phyloP scores from a whole-genome alignment of 257 asterid species.

The Gynochthodes officinalis region DNA sequence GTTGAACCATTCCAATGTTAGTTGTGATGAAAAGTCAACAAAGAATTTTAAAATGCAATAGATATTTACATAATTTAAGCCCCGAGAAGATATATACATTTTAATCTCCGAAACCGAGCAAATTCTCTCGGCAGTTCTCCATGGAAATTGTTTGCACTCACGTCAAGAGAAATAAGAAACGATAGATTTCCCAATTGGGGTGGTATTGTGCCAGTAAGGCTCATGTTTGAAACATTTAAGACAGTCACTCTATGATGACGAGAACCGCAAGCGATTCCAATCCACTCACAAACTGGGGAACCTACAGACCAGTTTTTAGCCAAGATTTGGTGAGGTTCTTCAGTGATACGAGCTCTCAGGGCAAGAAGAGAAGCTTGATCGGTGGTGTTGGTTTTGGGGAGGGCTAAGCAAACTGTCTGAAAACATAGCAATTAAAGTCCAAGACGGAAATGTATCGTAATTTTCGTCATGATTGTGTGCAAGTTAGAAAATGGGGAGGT shows the following conservation, averaged over 20 bases:
- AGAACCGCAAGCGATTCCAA: slow-evolving; percentile 9
- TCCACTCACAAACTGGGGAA: slow-evolving; percentile 1
- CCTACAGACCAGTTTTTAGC: slow-evolving; percentile 3
- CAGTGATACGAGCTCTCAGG: neutral
- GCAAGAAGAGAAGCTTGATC: slow-evolving; percentile 9
- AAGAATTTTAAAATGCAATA: too few relatives aligned
- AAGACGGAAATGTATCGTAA: neutral
- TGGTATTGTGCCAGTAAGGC: neutral
- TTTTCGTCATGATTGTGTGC: neutral
- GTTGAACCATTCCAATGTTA: too few relatives aligned
- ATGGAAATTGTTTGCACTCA: neutral
- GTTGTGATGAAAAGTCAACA: too few relatives aligned
- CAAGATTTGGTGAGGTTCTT: neutral
- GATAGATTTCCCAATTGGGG: neutral
- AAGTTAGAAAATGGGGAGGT: neutral
- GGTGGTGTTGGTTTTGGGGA: neutral
- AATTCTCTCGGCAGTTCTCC: neutral
- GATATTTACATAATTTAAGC: too few relatives aligned
- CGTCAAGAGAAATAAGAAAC: neutral
- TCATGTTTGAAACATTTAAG: slow-evolving; percentile 3
- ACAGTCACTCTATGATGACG: slow-evolving; percentile 9
- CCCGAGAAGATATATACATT: too few relatives aligned
- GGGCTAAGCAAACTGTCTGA: neutral
- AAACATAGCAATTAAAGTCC: neutral
- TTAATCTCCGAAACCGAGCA: neutral